Conservation (phyloP, 2,329 filamentous ascomycete species). For the Microthyrium microscopicum region DNA sequence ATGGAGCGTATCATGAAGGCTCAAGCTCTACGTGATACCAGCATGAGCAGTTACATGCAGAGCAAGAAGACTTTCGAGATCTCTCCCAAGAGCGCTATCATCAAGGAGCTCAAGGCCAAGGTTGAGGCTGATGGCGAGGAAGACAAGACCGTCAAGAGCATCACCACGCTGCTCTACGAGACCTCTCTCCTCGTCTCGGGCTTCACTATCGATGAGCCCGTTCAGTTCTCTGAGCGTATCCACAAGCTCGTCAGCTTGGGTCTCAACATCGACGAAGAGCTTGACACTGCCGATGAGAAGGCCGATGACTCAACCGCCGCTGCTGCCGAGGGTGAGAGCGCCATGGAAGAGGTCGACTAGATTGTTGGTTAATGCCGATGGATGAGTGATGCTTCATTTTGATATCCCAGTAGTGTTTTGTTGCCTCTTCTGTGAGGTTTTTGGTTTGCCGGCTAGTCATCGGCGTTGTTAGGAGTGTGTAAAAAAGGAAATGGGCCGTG, state of each 20-base stretch:
- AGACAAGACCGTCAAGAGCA: slow-evolving; percentile 97
- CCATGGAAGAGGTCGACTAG: slow-evolving; percentile 99
- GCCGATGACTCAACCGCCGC: slow-evolving; percentile 36
- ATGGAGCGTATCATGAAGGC: slow-evolving; percentile 99
- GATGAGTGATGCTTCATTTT: no score
- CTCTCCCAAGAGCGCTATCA: slow-evolving; percentile 93
- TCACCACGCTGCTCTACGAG: slow-evolving; percentile 96
- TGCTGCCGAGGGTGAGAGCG: slow-evolving; percentile 61
- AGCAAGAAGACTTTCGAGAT: slow-evolving; percentile 99
- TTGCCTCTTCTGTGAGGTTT: no score
- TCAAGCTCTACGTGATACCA: slow-evolving; percentile 97
- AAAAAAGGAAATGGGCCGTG: no score
- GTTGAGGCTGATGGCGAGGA: slow-evolving; percentile 94
- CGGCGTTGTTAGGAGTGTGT: no score
- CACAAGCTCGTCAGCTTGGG: slow-evolving; percentile 98
- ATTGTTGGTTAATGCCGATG: no score
- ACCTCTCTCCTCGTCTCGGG: slow-evolving; percentile 95
- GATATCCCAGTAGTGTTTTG: no score
- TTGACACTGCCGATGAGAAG: slow-evolving; percentile 48
- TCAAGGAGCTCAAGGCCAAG: slow-evolving; percentile 99
- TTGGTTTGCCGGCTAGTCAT: no score
- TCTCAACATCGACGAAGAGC: slow-evolving; percentile 90
- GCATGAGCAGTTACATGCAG: slow-evolving; percentile 99
- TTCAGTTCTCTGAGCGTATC: slow-evolving; percentile 95
- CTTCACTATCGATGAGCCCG: slow-evolving; percentile 98